Conservation (phyloP, 2,329 filamentous ascomycete species). For the Neopestalotiopsis sp. region DNA sequence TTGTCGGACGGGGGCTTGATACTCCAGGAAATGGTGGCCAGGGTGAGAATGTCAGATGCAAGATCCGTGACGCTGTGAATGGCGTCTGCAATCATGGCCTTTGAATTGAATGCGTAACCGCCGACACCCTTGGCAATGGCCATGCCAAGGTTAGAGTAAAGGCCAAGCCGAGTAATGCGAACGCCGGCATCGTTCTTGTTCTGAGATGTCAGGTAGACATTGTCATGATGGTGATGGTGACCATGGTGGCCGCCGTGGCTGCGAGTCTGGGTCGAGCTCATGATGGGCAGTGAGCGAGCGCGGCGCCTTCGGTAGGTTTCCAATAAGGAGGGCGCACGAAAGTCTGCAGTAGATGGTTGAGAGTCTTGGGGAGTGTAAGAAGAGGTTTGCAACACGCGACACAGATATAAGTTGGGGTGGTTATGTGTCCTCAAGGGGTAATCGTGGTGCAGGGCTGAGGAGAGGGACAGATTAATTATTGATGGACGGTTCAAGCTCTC, state of each 20-base stretch:
- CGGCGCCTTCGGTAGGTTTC: conserved; percentile 20
- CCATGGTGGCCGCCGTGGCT: conserved; percentile 62
- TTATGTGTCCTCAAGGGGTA: conserved; percentile 21
- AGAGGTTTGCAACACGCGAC: conserved; percentile 19
- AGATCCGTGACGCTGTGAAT: conserved; percentile 96
- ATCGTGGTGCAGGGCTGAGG: conserved; percentile 14
- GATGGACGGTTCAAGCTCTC: conserved; percentile 6
- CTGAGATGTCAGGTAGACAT: conserved; percentile 77
- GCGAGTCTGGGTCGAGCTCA: conserved; percentile 50
- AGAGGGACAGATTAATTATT: neutral
- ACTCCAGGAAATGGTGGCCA: conserved; percentile 94
- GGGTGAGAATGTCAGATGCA: conserved; percentile 90
- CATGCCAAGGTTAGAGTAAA: conserved; percentile 92
- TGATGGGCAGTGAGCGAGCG: conserved; percentile 30
- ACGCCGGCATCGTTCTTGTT: conserved; percentile 94
- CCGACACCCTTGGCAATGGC: conserved; percentile 90
- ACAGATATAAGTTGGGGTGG: conserved; percentile 13
- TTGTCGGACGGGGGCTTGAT: conserved; percentile 80
- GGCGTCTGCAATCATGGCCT: conserved; percentile 90
- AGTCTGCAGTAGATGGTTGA: neutral
- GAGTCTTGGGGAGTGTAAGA: conserved; percentile 22
- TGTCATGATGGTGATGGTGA: conserved; percentile 85
- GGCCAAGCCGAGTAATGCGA: conserved; percentile 86
- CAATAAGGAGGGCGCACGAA: conserved; percentile 10
- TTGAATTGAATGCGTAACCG: conserved; percentile 93